Percentiles rank a stretch among this genome's conserved stretches.
phyloP scores from a whole-genome alignment of 768 basidiomycete species.

The Tulasnella sp. region DNA sequence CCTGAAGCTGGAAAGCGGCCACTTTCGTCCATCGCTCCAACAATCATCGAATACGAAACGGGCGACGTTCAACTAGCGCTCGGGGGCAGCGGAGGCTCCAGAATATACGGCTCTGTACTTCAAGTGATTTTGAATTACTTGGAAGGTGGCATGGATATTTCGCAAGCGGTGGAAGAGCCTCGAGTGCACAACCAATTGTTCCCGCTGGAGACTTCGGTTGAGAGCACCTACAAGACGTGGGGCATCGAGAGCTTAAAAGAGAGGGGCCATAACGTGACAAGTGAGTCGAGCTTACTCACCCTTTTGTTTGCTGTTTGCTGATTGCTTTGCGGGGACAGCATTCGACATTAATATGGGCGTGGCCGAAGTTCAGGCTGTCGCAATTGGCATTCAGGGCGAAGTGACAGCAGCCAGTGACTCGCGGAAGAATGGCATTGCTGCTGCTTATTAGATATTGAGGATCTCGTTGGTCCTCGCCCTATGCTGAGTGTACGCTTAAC shows the following conservation, averaged over 20 bases:
- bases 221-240: slow-evolving; percentile 44
- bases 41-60: slow-evolving; percentile 65
- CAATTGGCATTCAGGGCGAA: slow-evolving; percentile 39
- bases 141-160: slow-evolving; percentile 71
- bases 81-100: slow-evolving; percentile 81
- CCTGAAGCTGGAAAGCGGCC: slow-evolving; percentile 83
- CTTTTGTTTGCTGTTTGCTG: neutral
- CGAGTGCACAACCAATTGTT: slow-evolving; percentile 82
- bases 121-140: slow-evolving; percentile 48
- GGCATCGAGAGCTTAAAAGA: slow-evolving; percentile 44
- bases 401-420: slow-evolving; percentile 81
- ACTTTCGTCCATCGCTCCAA: slow-evolving; percentile 71
- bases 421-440: slow-evolving; percentile 84
- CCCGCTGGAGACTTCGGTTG: slow-evolving; percentile 49
- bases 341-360: slow-evolving; percentile 58
- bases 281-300: slow-evolving; percentile 28
- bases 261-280: slow-evolving; percentile 60
- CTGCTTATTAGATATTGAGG: slow-evolving; percentile 49
- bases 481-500: neutral
- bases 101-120: slow-evolving; percentile 69
- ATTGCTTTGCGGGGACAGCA: slow-evolving; percentile 27
- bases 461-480: neutral
- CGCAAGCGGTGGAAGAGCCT: slow-evolving; percentile 71
- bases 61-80: slow-evolving; percentile 62
- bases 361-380: slow-evolving; percentile 58